phyloP scores from a whole-genome alignment of 306 rosid species.

The Delonix regia region DNA sequence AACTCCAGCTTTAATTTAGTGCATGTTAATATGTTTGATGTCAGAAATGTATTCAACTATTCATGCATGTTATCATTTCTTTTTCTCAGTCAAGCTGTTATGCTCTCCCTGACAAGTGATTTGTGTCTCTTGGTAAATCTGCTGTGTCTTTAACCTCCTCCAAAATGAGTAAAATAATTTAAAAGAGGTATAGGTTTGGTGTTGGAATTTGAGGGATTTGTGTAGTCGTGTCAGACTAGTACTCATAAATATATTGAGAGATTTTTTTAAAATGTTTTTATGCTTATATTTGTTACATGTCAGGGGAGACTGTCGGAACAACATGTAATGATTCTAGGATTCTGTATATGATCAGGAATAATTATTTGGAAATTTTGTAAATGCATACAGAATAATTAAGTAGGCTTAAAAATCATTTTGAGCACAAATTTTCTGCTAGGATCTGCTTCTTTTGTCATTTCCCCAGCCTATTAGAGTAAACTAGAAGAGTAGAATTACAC shows the following conservation, averaged over 20 bases:
- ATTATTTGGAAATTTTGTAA: neutral
- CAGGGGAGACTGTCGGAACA: too few species aligned
- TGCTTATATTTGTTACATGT: too few species aligned
- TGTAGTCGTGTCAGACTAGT: too few species aligned
- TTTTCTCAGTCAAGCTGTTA: neutral
- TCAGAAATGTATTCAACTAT: constrained; percentile 5
- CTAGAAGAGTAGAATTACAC: constrained; percentile 11
- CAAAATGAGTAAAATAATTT: neutral
- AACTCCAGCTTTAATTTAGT: constrained; percentile 6
- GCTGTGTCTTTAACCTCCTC: neutral
- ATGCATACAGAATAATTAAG: neutral
- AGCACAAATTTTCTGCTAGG: neutral
- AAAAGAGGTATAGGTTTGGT: neutral
- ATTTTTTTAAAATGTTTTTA: too few species aligned
- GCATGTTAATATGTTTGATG: neutral
- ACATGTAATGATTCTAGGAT: too few species aligned
- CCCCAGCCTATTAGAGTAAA: neutral
- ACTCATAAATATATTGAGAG: neutral
- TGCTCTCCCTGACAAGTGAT: neutral
- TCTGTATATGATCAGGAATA: too few species aligned
- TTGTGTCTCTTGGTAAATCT: neutral
- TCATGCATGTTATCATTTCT: constrained; percentile 9
- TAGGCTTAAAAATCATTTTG: constrained; percentile 17
- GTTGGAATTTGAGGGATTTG: neutral
- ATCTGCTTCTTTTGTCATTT: neutral